Evolutionary conservation across 2,329 filamentous ascomycete genomes (phyloP).

Genomic region (Claviceps maximensis): DNA sequence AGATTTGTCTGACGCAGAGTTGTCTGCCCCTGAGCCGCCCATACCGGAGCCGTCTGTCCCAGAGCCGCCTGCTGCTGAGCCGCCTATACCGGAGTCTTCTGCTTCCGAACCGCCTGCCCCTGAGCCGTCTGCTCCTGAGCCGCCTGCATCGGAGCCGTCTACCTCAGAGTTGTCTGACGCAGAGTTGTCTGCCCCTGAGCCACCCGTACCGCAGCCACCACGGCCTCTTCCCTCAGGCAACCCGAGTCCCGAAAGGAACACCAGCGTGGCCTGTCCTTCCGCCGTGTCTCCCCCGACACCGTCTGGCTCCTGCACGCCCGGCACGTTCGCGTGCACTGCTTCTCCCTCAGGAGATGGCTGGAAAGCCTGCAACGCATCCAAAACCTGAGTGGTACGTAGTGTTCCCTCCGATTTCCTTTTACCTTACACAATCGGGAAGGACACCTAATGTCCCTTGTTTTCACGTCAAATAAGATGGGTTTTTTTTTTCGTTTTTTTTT

Average conservation of each 20-base stretch:
- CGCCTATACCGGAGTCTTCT: too few relatives aligned
- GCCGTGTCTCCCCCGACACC: not conserved
- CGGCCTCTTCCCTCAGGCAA: too few relatives aligned
- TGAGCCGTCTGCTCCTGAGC: too few relatives aligned
- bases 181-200: too few relatives aligned
- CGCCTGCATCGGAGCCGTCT: too few relatives aligned
- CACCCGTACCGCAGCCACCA: too few relatives aligned
- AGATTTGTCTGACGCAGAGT: too few relatives aligned
- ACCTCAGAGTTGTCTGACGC: too few relatives aligned
- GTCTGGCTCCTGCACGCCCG: not conserved
- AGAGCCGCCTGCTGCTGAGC: too few relatives aligned
- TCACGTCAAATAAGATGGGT: not conserved
- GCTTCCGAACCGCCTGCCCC: too few relatives aligned
- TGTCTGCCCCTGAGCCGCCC: too few relatives aligned
- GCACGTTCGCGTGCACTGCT: not conserved
- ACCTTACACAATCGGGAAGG: not conserved
- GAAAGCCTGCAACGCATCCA: slow-evolving; percentile 1
- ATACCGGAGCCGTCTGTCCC: too few relatives aligned
- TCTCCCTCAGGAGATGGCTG: not conserved
- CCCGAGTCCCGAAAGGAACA: not conserved
- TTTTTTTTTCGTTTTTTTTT: not conserved
- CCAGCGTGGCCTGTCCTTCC: not conserved
- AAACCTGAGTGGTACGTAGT: slow-evolving; percentile 1
- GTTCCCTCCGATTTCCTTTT: not conserved
- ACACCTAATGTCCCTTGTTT: not conserved